Conservation (phyloP, 805 yeast species). For the Grigorovia transvaalensis region DNA sequence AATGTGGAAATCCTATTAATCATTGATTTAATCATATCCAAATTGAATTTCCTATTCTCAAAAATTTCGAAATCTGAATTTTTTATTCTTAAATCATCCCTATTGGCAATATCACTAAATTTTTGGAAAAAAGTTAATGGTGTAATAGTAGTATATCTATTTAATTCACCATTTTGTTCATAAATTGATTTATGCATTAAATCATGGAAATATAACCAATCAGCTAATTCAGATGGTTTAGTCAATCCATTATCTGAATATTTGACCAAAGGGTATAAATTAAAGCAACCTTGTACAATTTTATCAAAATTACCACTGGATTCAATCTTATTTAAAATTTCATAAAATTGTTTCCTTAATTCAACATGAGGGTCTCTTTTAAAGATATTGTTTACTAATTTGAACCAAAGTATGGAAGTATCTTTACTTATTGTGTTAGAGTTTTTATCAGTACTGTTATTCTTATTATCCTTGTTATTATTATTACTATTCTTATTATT, state of each 20-base stretch:
- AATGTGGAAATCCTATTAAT: slow-evolving; percentile 10
- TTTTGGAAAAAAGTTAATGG: slow-evolving; percentile 52
- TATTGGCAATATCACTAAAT: slow-evolving; percentile 51
- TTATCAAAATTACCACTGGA: slow-evolving; percentile 47
- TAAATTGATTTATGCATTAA: slow-evolving; percentile 30
- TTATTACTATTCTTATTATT: slow-evolving; percentile 5
- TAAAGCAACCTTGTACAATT: slow-evolving; percentile 63
- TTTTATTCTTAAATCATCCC: slow-evolving; percentile 23
- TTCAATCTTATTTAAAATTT: slow-evolving; percentile 38
- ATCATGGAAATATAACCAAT: slow-evolving; percentile 73
- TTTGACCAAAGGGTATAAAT: slow-evolving; percentile 48
- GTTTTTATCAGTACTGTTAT: slow-evolving; percentile 18
- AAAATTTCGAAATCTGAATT: slow-evolving; percentile 24
- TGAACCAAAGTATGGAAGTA: slow-evolving; percentile 53
- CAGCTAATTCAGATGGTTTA: slow-evolving; percentile 53
- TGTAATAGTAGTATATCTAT: slow-evolving; percentile 45
- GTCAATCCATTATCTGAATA: slow-evolving; percentile 53
- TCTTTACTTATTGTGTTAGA: slow-evolving; percentile 36
- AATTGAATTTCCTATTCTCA: slow-evolving; percentile 22
- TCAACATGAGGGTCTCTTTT: slow-evolving; percentile 36
- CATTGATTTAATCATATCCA: slow-evolving; percentile 23
- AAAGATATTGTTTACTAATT: slow-evolving; percentile 53
- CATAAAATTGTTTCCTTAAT: slow-evolving; percentile 39
- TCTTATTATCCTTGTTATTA: slow-evolving; percentile 2
- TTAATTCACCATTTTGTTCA: slow-evolving; percentile 36